Percentiles rank a stretch among this genome's conserved stretches.
Conservation (phyloP, 139 green algal species). For the Tetradesmus lagerheimii region DNA sequence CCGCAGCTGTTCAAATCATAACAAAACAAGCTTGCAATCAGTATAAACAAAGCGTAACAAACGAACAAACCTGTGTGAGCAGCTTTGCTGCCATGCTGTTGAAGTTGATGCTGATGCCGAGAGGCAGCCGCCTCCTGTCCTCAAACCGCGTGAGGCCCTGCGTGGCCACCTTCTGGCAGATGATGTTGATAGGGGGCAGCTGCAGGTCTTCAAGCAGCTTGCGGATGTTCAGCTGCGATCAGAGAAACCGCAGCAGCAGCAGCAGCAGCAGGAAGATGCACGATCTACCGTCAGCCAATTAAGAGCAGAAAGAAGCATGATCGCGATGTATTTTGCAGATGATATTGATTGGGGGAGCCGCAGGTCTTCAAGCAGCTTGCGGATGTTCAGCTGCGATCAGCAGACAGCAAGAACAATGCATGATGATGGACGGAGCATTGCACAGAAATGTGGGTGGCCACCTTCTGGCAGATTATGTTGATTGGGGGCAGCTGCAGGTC, state of each 20-base stretch:
- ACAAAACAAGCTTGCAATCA: not conserved
- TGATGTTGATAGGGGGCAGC: slow-evolving; percentile 69
- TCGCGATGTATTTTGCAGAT: slow-evolving; percentile 72
- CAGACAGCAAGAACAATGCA: too few species aligned
- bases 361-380: slow-evolving; percentile 62
- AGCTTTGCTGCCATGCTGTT: slow-evolving; percentile 64
- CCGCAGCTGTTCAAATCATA: too few species aligned
- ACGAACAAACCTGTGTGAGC: slow-evolving; percentile 52
- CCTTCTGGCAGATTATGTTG: slow-evolving; percentile 73
- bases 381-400: slow-evolving; percentile 70
- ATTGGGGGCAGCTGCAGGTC: slow-evolving; percentile 57
- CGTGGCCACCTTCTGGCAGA: slow-evolving; percentile 63
- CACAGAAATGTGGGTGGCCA: slow-evolving; percentile 15
- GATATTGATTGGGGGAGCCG: slow-evolving; percentile 68
- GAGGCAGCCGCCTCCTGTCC: slow-evolving; percentile 61
- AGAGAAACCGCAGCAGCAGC: too few species aligned
- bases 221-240: slow-evolving; percentile 74
- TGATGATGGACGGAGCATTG: too few species aligned
- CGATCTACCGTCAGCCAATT: not conserved
- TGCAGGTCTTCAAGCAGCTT: slow-evolving; percentile 59
- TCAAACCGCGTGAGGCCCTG: slow-evolving; percentile 70
- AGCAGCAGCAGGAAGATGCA: not conserved
- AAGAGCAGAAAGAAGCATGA: not conserved
- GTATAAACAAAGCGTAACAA: not conserved
- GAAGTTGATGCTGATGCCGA: slow-evolving; percentile 66